Percentiles rank a stretch among this genome's conserved stretches.
Conservation (phyloP, 1,139 yeast genomes). For the Pichia norvegensis region DNA sequence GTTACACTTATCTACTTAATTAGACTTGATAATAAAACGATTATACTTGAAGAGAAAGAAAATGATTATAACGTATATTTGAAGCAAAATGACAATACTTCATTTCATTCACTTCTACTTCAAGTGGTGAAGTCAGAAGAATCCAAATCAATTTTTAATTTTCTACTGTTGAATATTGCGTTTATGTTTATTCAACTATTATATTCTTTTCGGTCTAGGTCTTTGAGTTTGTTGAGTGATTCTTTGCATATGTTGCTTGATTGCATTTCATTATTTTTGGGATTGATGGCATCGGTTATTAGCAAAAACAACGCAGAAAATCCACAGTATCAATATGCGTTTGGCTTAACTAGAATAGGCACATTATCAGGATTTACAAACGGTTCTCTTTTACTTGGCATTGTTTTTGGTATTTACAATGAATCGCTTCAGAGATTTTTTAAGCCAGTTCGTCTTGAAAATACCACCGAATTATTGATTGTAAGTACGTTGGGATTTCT, state of each 20-base stretch:
- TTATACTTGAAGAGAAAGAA: too few species aligned
- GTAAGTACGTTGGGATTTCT: conserved; percentile 79
- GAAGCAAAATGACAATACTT: neutral
- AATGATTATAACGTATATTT: too few species aligned
- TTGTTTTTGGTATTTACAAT: conserved; percentile 77
- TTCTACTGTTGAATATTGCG: conserved; percentile 72
- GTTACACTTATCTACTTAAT: conserved; percentile 1
- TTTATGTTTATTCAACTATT: conserved; percentile 92
- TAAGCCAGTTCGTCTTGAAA: conserved; percentile 68
- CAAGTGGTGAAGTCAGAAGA: conserved; percentile 57
- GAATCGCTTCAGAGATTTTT: conserved; percentile 80
- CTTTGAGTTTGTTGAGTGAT: conserved; percentile 85
- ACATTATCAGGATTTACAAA: conserved; percentile 93
- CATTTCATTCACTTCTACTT: conserved; percentile 20
- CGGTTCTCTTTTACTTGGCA: conserved; percentile 80
- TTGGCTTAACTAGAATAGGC: conserved; percentile 79
- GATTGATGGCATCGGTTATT: conserved; percentile 73
- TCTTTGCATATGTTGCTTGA: conserved; percentile 95
- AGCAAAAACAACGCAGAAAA: conserved; percentile 32
- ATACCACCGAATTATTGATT: conserved; percentile 76
- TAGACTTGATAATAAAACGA: neutral
- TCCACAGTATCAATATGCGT: conserved; percentile 69
- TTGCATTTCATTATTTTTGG: conserved; percentile 83
- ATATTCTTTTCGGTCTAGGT: conserved; percentile 86
- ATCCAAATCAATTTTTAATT: conserved; percentile 83